Evolutionary conservation across 2,329 filamentous ascomycete genomes (phyloP), one percentile per base, ranked within the genome.

Genomic region (Microdochium bolleyi): DNA sequence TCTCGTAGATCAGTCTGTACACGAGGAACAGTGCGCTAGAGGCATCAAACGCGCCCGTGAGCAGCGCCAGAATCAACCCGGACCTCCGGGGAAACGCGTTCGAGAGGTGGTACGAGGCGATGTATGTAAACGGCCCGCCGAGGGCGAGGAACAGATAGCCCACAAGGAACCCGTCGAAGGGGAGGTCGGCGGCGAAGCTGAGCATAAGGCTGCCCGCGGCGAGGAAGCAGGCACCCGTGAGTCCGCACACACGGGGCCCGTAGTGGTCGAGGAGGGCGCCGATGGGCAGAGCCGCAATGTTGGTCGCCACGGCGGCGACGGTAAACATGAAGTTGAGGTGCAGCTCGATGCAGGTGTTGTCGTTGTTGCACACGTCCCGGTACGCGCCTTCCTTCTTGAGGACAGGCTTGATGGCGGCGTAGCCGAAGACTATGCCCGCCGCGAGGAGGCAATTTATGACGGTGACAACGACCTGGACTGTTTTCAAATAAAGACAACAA

Each of bases 301-400:
- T 96, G 38, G 91, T 95, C 7, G 82, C 87, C 10, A 95, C 90
- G 14, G 90, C 91, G 13, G 91, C 91, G 41, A 91, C 80, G 5
- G 90, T 95, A 74, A 96, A 96, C 88, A 95, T 95, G 59, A 96
- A 74, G 67, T 96, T 96, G 53, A 96, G 78, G 54, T 77, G 77
- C 51, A 84, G 80, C 62, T 82, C 80, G 54, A 75, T 70, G 64
- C 68, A 80, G n/a, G 67, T 72, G 25, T 75, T 62, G 25, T 56
- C 61, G 37, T 63, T 64, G 44, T 64, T 57, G 62, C 89, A 94
- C 32, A 76, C 69, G 50, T 88, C 76, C 41, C 74, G 74, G 66
- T 91, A 92, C 10, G 88, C 85, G 2, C 84, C 84, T 64, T 91
- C 85, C 13, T 75, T 70, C 55, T 92, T 86, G 24, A 95, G 74